Evolutionary conservation across 495 filamentous ascomycete species (phyloP), one percentile per base, ranked within the genome.

Genomic region (Aspergillus egyptiacus): DNA sequence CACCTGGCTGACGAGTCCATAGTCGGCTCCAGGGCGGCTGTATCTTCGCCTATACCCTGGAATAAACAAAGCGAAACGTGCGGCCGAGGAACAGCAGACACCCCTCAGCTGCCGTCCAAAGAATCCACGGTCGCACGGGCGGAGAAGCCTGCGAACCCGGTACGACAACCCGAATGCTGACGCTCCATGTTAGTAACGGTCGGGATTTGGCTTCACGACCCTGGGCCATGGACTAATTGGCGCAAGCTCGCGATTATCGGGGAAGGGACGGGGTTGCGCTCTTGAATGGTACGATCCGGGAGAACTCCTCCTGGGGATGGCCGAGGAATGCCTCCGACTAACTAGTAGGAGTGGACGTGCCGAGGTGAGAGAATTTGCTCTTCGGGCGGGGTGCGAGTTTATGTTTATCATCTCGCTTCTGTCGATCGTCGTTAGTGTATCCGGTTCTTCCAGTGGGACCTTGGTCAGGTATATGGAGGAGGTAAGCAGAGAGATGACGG

Each of bases 111-210:
- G 90, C 55, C 78, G 78, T 14, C 74, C 77, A 18, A 85, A 85
- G 5, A n/a, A 91, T 91, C 51, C 85, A 90, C 54, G 73, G 79
- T 2, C 94, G 89, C 90, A 86, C 81, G 0, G 40, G 67, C 0
- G 81, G 85, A 10, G 50, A 39, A 1, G 89, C 89, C 2, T 72
- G 79, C 30, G 64, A 57, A 7, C 49, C 64, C 79, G 87, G 36
- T 94, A 91, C 72, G 93, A 94, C 56, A 85, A 93, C 50, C 81
- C 85, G n/a, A n/a, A n/a, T n/a, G n/a, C n/a, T n/a, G n/a, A n/a
- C n/a, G n/a, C n/a, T n/a, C n/a, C n/a, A n/a, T n/a, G n/a, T n/a
- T n/a, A n/a, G n/a, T n/a, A n/a, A n/a, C n/a, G n/a, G n/a, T n/a
- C n/a, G n/a, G n/a, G n/a, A n/a, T n/a, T n/a, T n/a, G n/a, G n/a